Evolutionary conservation across 441 rosid genomes (phyloP), one percentile per base, ranked within the genome.

Genomic region (Adansonia rubrostipa): DNA sequence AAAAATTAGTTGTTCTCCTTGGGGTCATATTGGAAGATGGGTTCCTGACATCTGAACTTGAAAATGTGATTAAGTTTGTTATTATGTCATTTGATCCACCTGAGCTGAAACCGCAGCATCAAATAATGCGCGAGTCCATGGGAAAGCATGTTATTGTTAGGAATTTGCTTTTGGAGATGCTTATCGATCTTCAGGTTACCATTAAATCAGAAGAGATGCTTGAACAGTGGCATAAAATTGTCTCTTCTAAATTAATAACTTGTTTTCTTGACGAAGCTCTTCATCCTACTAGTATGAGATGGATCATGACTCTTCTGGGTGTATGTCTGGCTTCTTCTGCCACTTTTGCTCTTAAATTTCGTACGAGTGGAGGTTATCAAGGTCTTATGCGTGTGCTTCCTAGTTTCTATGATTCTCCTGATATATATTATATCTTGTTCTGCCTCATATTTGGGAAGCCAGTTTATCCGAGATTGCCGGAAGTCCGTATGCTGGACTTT

Each of bases 251-350:
- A 83, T 84, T 97, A 90, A 88, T 97, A 61, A 89, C 98, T 62
- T 97, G 93, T 89, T 94, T 97, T 81, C 97, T 97, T 71, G 99
- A 97, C 84, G 99, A 94, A 89, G 97, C 99, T 88, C 98, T 91
- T 74, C 99, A 97, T 89, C 99, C 99, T 83, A 97, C 99, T 19
- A 94, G 98, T 77, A 97, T 97, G 99, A 95, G 99, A 89, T 97
- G 99, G 99, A 93, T 97, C 87, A 93, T 95, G 98, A 97, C 99
- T 79, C 97, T 97, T 80, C 98, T 97, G 53, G 99, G 99, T 73
- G 97, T 93, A 65, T 93, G 95, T 85, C 95, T 97, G 77, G 88
- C 97, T 81, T 92, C 98, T 83, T 97, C 99, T 80, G 91, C 95
- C 60, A 95, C 98, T 76, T 97, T 97, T 89, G 87, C 96, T 36